A percentile compares a stretch with the other conserved stretches of the same genome.
These are phyloP conservation scores for Colletotrichum aenigma DNA, from an alignment of 2,329 filamentous ascomycete species.

Conservation along the genomic window DNA sequence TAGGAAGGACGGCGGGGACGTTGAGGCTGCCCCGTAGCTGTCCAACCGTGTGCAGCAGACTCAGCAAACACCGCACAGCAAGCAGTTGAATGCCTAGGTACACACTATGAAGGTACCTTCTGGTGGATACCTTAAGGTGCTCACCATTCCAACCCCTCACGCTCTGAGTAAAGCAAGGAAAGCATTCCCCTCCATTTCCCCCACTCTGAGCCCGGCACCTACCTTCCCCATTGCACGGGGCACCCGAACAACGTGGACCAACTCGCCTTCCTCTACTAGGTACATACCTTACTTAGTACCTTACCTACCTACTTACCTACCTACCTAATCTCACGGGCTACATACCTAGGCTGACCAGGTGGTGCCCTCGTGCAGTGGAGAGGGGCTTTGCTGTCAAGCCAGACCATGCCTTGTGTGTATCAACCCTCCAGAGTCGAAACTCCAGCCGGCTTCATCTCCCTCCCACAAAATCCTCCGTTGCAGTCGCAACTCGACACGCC, in stretches of 20 bases:
- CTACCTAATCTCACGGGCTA: background rate
- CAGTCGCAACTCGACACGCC: background rate
- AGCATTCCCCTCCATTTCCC: background rate
- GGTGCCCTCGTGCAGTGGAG: background rate
- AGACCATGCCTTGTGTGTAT: constrained; percentile 10
- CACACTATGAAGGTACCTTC: too few species aligned
- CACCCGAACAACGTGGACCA: background rate
- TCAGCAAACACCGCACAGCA: too few species aligned
- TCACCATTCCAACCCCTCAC: background rate
- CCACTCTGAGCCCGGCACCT: background rate
- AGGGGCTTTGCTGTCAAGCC: constrained; percentile 8
- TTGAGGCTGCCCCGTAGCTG: too few species aligned
- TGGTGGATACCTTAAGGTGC: background rate
- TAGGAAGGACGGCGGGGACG: too few species aligned
- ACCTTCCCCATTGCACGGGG: background rate
- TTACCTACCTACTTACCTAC: background rate
- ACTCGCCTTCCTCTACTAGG: background rate
- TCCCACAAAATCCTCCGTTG: background rate
- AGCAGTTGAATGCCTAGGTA: too few species aligned
- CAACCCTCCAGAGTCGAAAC: constrained; percentile 12
- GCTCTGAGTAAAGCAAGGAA: background rate
- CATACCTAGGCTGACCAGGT: background rate
- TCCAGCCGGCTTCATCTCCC: constrained; percentile 3
- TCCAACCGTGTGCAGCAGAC: too few species aligned
- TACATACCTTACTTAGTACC: background rate